Conservation (phyloP, 192 early-diverging fungal species). For the Ramicandelaber brevisporus region DNA sequence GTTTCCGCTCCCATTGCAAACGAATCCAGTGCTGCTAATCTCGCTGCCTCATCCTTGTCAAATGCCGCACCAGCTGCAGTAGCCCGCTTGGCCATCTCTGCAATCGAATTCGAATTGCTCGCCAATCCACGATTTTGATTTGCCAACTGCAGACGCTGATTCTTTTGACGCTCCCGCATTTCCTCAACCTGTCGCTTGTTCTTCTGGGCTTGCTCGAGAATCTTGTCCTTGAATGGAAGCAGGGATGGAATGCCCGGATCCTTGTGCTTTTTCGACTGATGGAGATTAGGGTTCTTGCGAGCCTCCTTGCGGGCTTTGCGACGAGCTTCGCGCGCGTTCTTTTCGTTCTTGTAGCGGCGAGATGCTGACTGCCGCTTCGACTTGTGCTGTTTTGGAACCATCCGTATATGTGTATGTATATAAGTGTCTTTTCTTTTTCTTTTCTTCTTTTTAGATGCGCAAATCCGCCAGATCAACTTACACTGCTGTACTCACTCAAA, state of each 20-base stretch:
- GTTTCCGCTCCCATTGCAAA: no score
- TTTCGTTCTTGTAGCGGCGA: slow-evolving; percentile 15
- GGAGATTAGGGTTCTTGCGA: slow-evolving; percentile 12
- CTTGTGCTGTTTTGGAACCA: slow-evolving; percentile 6
- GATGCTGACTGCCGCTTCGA: slow-evolving; percentile 17
- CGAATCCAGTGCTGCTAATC: no score
- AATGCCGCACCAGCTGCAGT: slow-evolving; percentile 23
- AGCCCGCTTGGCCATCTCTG: slow-evolving; percentile 45
- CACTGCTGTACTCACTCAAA: no score
- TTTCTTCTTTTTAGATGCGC: no score
- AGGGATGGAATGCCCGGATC: slow-evolving; percentile 88
- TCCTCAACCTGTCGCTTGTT: slow-evolving; percentile 21
- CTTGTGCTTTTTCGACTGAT: slow-evolving; percentile 40
- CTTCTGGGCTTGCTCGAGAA: slow-evolving; percentile 49
- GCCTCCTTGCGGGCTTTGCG: slow-evolving; percentile 20
- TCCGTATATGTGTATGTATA: not conserved
- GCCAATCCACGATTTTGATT: slow-evolving; percentile 33
- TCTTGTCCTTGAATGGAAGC: slow-evolving; percentile 67
- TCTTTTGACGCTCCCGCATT: slow-evolving; percentile 32
- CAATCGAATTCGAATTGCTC: slow-evolving; percentile 19
- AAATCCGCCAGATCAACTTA: no score
- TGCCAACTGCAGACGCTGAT: slow-evolving; percentile 25
- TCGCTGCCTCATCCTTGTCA: slow-evolving; percentile 10
- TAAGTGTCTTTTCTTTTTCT: no score
- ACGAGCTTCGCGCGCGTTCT: slow-evolving; percentile 13